Percentiles rank a stretch among this genome's conserved stretches.
Evolutionary conservation across 768 basidiomycete genomes (phyloP).

Genomic region (Terana coerulea): DNA sequence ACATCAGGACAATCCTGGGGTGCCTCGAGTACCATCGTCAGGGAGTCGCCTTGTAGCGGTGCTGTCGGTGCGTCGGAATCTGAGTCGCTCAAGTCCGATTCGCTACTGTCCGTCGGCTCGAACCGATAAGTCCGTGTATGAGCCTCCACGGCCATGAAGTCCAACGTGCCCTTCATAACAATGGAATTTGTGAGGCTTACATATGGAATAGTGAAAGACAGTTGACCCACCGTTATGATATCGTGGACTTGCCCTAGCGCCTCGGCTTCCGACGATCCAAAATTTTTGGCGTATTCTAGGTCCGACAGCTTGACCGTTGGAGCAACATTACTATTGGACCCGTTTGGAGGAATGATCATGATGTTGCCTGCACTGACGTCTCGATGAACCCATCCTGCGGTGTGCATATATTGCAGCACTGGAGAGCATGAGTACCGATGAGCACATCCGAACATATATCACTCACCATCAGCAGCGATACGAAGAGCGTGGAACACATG

Average conservation of each 20-base stretch:
- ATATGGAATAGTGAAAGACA: neutral
- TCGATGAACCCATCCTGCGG: neutral
- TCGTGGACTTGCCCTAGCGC: neutral
- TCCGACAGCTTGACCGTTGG: neutral
- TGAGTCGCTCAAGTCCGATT: no score
- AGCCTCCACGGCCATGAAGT: neutral
- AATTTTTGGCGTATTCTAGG: neutral
- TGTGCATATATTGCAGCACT: neutral
- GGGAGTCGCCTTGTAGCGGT: no score
- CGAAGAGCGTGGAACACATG: neutral
- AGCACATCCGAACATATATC: neutral
- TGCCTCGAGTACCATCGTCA: no score
- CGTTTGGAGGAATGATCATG: neutral
- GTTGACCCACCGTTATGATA: neutral
- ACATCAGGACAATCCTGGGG: neutral
- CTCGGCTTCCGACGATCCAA: neutral
- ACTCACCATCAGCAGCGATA: neutral
- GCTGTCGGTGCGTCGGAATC: neutral
- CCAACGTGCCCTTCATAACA: neutral
- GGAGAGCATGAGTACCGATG: neutral
- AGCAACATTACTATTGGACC: neutral
- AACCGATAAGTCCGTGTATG: neutral
- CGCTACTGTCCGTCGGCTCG: no score
- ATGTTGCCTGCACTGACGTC: neutral
- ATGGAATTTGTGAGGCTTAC: neutral